phyloP scores from a whole-genome alignment of 495 filamentous ascomycete species.

The Penicillium cataractarum region DNA sequence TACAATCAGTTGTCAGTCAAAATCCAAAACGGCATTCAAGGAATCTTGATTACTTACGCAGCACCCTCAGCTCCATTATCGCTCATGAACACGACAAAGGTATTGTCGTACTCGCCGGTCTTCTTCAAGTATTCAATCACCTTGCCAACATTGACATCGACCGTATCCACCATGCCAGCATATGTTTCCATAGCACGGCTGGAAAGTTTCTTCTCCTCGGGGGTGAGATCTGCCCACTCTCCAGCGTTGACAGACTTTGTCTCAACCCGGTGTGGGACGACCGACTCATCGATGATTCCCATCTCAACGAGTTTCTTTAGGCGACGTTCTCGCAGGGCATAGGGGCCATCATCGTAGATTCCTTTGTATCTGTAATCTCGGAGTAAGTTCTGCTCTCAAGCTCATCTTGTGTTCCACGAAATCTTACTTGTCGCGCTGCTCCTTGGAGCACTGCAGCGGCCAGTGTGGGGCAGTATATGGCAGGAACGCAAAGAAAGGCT shows the following conservation, averaged over 20 bases:
- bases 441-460: conserved; percentile 44
- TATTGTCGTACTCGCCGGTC: conserved; percentile 58
- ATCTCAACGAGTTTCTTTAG: conserved; percentile 40
- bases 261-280: conserved; percentile 35
- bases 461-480: conserved; percentile 52
- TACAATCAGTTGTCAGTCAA: conserved; percentile 23
- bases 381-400: conserved; percentile 45
- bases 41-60: conserved; percentile 22
- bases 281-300: conserved; percentile 38
- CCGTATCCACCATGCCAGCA: conserved; percentile 58
- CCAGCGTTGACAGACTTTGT: conserved; percentile 34
- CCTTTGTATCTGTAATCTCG: conserved; percentile 41
- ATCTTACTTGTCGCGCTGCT: conserved; percentile 29
- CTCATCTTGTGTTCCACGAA: conserved; percentile 6
- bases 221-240: conserved; percentile 20
- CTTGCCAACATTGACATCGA: conserved; percentile 55
- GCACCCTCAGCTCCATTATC: conserved; percentile 61
- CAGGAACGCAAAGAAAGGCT: conserved; percentile 50
- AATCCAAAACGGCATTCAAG: conserved; percentile 14
- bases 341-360: conserved; percentile 46
- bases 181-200: conserved; percentile 57
- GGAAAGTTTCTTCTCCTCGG: conserved; percentile 37
- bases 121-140: conserved; percentile 51
- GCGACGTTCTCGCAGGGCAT: conserved; percentile 36
- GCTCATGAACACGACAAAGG: conserved; percentile 57